Evolutionary conservation across 352 stramenopile genomes (phyloP), one percentile per base, ranked within the genome.

Genomic region (Phytophthora pistaciae): DNA sequence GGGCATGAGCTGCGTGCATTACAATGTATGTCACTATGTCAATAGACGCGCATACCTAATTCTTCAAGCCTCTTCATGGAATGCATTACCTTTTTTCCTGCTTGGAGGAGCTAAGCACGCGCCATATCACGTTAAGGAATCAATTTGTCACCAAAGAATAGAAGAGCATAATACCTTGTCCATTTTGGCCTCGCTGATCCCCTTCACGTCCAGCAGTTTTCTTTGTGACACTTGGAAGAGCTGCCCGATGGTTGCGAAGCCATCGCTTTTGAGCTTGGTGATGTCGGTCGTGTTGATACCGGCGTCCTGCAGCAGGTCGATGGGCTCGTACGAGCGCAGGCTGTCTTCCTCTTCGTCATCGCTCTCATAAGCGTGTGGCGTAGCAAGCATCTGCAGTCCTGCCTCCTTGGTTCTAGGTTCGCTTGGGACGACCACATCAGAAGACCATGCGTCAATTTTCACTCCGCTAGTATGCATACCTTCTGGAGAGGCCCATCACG

Each of bases 181-280:
- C 11, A 92, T 70, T 70, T 96, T 97, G 3, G 88, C 90, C 79
- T 98, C 92, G 58, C 82, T 96, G 56, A 98, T 92, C 14, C 92
- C 92, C 56, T 97, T 97, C 36, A 98, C 88, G 11, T 74, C 72
- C 14, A 97, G 64, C 33, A 98, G 29, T 56, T 74, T 77, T 49
- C 75, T 77, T 48, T 91, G 84, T 4, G 87, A 90, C 8, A 94
- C 88, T 74, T 94, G 87, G 65, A 94, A 93, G 40, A 95, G 78
- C 66, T 94, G 87, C 0, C 87, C 89, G 25, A 94, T 89, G 11
- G 89, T 96, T 40, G 87, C 84, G 58, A 94, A 94, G 20, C 89
- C 87, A 58, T 89, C 84, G 40, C 91, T 79, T 56, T 93, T 94
- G 29, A 96, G 80, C 73, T 91, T 94, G 6, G 77, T 60, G 64